phyloP scores from a whole-genome alignment of 2,329 filamentous ascomycete genomes.

The Zymoseptoria tritici region DNA sequence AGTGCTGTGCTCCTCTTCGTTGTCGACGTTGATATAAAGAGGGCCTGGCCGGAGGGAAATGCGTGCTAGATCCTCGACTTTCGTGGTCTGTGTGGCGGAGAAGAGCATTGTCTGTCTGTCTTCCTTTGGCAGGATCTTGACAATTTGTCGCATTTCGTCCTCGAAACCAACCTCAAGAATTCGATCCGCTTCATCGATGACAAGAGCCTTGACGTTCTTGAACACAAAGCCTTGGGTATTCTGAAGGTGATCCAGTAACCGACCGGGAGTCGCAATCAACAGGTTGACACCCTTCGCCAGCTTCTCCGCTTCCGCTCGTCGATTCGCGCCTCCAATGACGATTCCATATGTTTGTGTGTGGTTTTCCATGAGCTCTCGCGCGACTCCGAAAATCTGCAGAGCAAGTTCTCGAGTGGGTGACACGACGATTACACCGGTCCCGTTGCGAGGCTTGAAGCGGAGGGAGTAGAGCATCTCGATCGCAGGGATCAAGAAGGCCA shows the following conservation, averaged over 20 bases:
- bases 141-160: constrained; percentile 94
- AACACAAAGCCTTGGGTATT: constrained; percentile 84
- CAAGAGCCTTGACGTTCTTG: constrained; percentile 84
- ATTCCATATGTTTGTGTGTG: constrained; percentile 96
- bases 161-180: constrained; percentile 98
- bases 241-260: constrained; percentile 86
- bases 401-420: constrained; percentile 91
- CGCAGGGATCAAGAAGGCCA: constrained; percentile 89
- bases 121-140: constrained; percentile 84
- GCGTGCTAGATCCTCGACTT: constrained; percentile 91
- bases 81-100: constrained; percentile 95
- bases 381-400: constrained; percentile 92
- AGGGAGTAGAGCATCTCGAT: constrained; percentile 87
- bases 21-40: constrained; percentile 94
- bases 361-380: constrained; percentile 82
- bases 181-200: constrained; percentile 95
- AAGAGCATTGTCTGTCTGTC: constrained; percentile 96
- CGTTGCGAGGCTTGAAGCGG: constrained; percentile 90
- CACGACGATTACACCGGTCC: constrained; percentile 82
- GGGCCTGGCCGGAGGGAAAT: constrained; percentile 88
- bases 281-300: constrained; percentile 90
- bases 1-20: constrained; percentile 80
- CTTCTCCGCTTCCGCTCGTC: constrained; percentile 87
- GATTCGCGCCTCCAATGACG: constrained; percentile 90
- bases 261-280: constrained; percentile 85